phyloP scores from a whole-genome alignment of 306 rosid species.

The Vigna trinervia region DNA sequence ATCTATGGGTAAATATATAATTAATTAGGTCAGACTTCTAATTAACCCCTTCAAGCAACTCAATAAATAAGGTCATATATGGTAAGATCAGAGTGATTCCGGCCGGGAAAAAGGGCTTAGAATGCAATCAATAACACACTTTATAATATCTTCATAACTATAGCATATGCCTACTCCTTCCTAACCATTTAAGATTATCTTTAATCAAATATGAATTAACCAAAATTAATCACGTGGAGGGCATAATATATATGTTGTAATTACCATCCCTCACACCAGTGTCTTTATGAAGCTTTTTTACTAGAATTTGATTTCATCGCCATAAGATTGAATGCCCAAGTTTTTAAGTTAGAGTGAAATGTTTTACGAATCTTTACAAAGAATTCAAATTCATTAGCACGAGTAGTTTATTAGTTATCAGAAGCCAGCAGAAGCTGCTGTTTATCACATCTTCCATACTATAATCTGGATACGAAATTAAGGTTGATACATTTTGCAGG shows the following conservation, averaged over 20 bases:
- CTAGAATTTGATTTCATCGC: not conserved
- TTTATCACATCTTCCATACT: not conserved
- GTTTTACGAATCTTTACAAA: too few relatives aligned
- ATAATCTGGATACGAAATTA: too few relatives aligned
- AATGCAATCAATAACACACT: not conserved
- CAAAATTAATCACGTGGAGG: not conserved
- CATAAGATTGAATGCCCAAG: constrained; percentile 1
- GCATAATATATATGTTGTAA: not conserved
- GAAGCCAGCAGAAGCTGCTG: not conserved
- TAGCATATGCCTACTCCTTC: not conserved
- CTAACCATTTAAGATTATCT: constrained; percentile 11
- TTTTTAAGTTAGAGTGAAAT: not conserved
- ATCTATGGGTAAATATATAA: not conserved
- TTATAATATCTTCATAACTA: not conserved
- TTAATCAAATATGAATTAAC: not conserved
- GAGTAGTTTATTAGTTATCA: not conserved
- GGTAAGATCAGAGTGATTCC: constrained; percentile 10
- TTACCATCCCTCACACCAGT: not conserved
- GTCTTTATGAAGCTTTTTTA: not conserved
- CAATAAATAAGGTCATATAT: constrained; percentile 1
- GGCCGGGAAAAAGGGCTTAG: not conserved
- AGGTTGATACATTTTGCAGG: not conserved
- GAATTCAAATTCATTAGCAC: too few relatives aligned
- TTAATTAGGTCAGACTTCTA: not conserved
- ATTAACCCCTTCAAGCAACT: constrained; percentile 32